Evolutionary conservation across 164 flowering plant genomes (phyloP).

Genomic region (Tinospora cordifolia): DNA sequence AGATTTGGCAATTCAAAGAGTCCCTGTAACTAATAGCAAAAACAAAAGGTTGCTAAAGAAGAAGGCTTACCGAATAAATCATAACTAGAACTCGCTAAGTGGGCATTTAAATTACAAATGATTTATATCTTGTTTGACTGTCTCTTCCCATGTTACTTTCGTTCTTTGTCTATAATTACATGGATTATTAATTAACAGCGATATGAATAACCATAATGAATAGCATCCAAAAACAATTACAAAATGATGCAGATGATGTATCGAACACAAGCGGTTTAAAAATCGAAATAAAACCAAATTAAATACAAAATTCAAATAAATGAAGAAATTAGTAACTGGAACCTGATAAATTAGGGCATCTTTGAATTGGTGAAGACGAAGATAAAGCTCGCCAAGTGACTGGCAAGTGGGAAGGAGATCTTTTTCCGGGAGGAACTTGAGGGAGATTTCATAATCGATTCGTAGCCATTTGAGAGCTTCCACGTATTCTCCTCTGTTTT

Average conservation of each 20-base stretch:
- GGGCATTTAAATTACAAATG: too few species aligned
- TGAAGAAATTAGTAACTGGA: not conserved
- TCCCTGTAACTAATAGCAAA: not conserved
- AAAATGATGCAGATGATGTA: not conserved
- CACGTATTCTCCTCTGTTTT: slow-evolving; percentile 80
- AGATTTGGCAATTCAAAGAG: too few species aligned
- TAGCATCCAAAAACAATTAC: not conserved
- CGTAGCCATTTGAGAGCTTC: slow-evolving; percentile 84
- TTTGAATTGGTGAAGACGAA: slow-evolving; percentile 52
- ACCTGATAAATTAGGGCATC: slow-evolving; percentile 90
- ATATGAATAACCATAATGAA: too few species aligned
- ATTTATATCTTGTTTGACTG: too few species aligned
- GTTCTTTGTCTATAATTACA: too few species aligned
- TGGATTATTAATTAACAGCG: too few species aligned
- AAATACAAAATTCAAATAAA: not conserved
- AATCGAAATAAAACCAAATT: not conserved
- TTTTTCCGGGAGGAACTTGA: slow-evolving; percentile 55
- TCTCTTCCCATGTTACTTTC: too few species aligned
- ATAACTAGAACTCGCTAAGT: too few species aligned
- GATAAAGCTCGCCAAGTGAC: slow-evolving; percentile 79
- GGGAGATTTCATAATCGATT: slow-evolving; percentile 66
- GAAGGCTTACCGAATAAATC: not conserved
- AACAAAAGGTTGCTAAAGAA: not conserved
- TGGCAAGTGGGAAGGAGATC: slow-evolving; percentile 83
- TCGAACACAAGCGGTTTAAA: not conserved